Evolutionary conservation across 164 flowering plant species (phyloP).

Genomic region (Protea cynaroides): DNA sequence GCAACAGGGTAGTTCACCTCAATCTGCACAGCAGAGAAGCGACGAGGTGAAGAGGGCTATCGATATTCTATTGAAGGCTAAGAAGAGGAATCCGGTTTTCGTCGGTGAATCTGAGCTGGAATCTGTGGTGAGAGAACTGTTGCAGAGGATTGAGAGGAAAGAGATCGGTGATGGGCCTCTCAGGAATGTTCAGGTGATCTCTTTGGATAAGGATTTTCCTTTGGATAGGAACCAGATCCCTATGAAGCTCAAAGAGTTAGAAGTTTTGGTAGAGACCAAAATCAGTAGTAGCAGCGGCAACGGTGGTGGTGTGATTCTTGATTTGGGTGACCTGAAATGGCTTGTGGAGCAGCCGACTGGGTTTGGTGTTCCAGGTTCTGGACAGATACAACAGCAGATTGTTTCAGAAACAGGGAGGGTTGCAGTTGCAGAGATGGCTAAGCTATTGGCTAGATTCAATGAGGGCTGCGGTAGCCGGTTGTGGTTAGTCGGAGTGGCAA

Average conservation of each 20-base stretch:
- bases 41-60: conserved; percentile 63
- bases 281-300: conserved; percentile 16
- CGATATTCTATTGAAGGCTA: conserved; percentile 49
- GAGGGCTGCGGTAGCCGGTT: conserved; percentile 27
- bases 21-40: conserved; percentile 31
- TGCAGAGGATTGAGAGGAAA: conserved; percentile 54
- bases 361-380: conserved; percentile 25
- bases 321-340: conserved; percentile 94
- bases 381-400: conserved; percentile 29
- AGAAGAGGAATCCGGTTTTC: conserved; percentile 75
- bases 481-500: conserved; percentile 90
- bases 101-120: conserved; percentile 87
- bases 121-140: conserved; percentile 46
- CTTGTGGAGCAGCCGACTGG: conserved; percentile 63
- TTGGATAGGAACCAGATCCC: conserved; percentile 33
- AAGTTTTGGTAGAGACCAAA: conserved; percentile 34
- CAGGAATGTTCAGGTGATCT: conserved; percentile 45
- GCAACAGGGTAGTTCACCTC: conserved; percentile 34
- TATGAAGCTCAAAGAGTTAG: conserved; percentile 46
- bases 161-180: conserved; percentile 48
- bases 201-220: conserved; percentile 50
- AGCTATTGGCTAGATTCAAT: conserved; percentile 47
- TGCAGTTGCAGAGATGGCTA: conserved; percentile 69
- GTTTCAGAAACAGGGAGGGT: conserved; percentile 46
- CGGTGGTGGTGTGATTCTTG: conserved; percentile 53